Evolutionary conservation across 805 yeast genomes (phyloP), one percentile per base, ranked within the genome.

Genomic region (Yamadazyma akitaensis): DNA sequence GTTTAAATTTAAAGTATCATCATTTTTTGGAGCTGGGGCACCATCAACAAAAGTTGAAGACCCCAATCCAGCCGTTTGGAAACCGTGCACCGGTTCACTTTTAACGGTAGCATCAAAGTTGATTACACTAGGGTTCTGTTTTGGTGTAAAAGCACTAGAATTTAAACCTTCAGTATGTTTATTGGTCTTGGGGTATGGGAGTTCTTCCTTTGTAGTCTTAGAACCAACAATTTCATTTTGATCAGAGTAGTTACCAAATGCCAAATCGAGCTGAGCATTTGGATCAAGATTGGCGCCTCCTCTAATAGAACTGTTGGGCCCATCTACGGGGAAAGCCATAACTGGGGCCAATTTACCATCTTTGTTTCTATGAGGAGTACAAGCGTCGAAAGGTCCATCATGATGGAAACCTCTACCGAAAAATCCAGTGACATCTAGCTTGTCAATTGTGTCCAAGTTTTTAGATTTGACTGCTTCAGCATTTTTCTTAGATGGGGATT

Each of bases 331-430:
- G 76, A 92, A 94, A 0, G 99, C 99, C 70, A 81, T 73, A 13
- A 94, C 97, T 4, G 99, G 99, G 0, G 97, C 96, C 39, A 81
- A 82, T 60, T 75, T 72, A 53, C 68, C 70, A 48, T 80, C 75
- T 68, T 85, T 87, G 67, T 94, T 94, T 64, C 98, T 82, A 65
- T 88, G 96, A 7, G 99, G 98, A 2, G 95, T 87, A 65, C 98
- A 92, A 1, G 99, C 99, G 64, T 94, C 99, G 63, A 94, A 94
- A 13, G 99, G 99, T 11, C 99, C 99, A 68, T 94, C 99, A 65
- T 94, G 98, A 66, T 94, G 99, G 76, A 94, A 94, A 2, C 95
- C 88, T 41, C 88, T 84, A 21, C 97, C 97, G 62, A 88, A 91
- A 51, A 91, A 77, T 1, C 96, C 97, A 11, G 97, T 91, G 40